phyloP scores from a whole-genome alignment of 768 basidiomycete genomes.

The Termitomyces titanicus region DNA sequence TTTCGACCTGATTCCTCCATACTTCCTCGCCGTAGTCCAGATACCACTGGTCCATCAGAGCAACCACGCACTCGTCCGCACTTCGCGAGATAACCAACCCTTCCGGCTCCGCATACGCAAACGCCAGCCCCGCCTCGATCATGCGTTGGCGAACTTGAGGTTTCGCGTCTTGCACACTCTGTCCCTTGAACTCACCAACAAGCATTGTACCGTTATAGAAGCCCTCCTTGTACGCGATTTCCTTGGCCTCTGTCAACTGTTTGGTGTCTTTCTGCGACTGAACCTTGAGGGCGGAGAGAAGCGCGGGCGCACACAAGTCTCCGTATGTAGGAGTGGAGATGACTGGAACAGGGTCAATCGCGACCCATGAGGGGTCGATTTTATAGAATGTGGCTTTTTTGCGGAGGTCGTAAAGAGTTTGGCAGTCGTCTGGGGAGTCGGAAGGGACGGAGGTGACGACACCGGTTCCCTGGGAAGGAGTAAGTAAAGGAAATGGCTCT shows the following conservation, averaged over 20 bases:
- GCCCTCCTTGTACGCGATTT: constrained; percentile 97
- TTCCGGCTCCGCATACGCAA: constrained; percentile 95
- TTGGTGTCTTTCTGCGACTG: constrained; percentile 93
- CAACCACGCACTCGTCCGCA: constrained; percentile 97
- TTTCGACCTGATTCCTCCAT: constrained; percentile 88
- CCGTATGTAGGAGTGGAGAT: constrained; percentile 91
- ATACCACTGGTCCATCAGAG: constrained; percentile 99
- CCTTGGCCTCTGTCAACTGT: constrained; percentile 94
- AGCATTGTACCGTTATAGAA: constrained; percentile 94
- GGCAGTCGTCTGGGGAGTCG: constrained; percentile 96
- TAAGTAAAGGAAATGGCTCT: background rate
- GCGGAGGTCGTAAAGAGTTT: constrained; percentile 83
- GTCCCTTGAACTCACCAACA: constrained; percentile 87
- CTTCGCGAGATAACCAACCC: constrained; percentile 60
- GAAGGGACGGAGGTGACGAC: constrained; percentile 98
- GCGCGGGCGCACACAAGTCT: constrained; percentile 78
- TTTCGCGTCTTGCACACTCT: constrained; percentile 89
- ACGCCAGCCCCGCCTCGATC: constrained; percentile 73
- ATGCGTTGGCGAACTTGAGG: constrained; percentile 79
- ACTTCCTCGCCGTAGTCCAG: constrained; percentile 89
- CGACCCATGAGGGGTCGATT: constrained; percentile 85
- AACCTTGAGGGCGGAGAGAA: constrained; percentile 89
- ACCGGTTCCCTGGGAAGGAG: constrained; percentile 72
- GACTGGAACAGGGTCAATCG: constrained; percentile 83
- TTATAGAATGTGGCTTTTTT: constrained; percentile 98